These are phyloP conservation scores for Capsicum rhomboideum DNA, from an alignment of 257 asterid genomes.

Conservation along the genomic window DNA sequence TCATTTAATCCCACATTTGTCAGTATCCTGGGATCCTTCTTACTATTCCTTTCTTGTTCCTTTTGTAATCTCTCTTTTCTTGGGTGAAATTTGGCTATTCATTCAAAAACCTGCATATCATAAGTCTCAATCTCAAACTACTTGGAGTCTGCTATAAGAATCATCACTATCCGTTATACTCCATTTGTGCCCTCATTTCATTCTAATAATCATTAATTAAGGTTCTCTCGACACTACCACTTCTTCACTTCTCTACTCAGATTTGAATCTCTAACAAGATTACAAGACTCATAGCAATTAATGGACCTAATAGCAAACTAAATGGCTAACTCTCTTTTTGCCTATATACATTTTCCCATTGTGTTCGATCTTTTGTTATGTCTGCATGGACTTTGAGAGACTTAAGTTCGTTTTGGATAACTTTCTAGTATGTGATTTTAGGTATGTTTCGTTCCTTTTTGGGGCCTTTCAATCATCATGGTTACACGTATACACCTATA, in stretches of 20 bases:
- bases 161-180: background rate
- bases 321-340: background rate
- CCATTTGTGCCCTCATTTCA: background rate
- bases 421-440: background rate
- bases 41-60: background rate
- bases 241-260: background rate
- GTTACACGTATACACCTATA: background rate
- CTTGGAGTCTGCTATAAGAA: background rate
- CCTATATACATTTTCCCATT: background rate
- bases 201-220: background rate
- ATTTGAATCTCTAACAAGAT: background rate
- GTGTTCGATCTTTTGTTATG: background rate
- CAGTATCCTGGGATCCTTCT: background rate
- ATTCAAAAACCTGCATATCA: background rate
- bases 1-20: background rate
- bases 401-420: background rate
- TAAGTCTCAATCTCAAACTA: background rate
- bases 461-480: background rate
- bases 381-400: background rate
- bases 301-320: background rate
- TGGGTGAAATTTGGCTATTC: background rate
- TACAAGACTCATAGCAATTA: background rate
- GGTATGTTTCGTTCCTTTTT: background rate
- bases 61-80: background rate
- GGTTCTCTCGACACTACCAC: background rate